Conservation (phyloP, 495 filamentous ascomycete species). For the Aspergillus panamensis region DNA sequence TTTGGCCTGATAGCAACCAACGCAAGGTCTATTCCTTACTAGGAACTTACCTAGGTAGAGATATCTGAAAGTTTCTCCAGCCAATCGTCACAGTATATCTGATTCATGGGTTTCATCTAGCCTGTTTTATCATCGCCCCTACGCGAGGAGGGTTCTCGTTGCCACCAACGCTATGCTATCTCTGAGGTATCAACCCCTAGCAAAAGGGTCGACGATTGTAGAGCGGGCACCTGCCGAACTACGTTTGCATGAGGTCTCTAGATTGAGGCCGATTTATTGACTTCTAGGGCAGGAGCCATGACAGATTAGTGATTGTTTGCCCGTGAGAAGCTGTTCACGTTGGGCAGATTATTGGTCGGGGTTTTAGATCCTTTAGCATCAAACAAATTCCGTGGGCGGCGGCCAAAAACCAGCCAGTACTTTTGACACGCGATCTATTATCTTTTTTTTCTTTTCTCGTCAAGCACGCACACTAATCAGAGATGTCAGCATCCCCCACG, state of each 20-base stretch:
- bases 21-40: slow-evolving; percentile 15
- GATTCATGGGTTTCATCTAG: slow-evolving; percentile 11
- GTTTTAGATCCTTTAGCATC: slow-evolving; percentile 12
- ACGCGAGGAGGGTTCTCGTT: slow-evolving; percentile 1
- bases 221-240: slow-evolving; percentile 21
- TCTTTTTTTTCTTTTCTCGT: background rate
- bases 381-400: slow-evolving; percentile 20
- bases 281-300: slow-evolving; percentile 6
- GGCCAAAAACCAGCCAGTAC: slow-evolving; percentile 21
- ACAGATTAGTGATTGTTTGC: slow-evolving; percentile 22
- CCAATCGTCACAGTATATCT: slow-evolving; percentile 13
- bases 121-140: background rate
- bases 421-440: slow-evolving; percentile 18
- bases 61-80: slow-evolving; percentile 12
- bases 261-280: slow-evolving; percentile 11
- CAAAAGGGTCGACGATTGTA: slow-evolving; percentile 2
- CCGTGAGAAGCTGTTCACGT: slow-evolving; percentile 10
- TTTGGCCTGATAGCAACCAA: slow-evolving; percentile 19
- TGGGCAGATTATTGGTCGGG: slow-evolving; percentile 18
- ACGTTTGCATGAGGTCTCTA: slow-evolving; percentile 23
- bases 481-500: slow-evolving; percentile 6
- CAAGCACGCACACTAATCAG: slow-evolving; percentile 6
- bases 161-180: background rate
- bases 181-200: background rate
- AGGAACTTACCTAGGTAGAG: slow-evolving; percentile 4